Base-by-base conservation (phyloP, 495 filamentous ascomycete genomes). In the Glarea lozoyensis region DNA sequence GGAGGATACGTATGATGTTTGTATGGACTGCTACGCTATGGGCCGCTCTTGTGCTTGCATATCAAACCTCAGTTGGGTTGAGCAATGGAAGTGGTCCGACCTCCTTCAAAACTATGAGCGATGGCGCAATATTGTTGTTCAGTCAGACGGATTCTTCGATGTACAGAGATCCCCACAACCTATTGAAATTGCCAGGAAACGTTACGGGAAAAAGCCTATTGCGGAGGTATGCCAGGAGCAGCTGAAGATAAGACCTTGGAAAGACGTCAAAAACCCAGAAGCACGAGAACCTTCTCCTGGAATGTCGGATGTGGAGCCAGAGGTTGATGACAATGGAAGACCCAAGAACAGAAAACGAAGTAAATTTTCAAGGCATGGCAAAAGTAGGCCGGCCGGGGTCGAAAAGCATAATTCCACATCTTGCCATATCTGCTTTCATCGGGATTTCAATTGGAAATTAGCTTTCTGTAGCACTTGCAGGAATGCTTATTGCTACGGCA, bases 11-110 rank as follows among this genome's bases (percentile, higher is more conserved):
- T 98, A 96, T 55, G 92, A 98, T 55, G 74, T 98, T 10, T 98
- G 92, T 58, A 86, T 98, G 79, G 90, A 98, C 32, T 98, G 92
- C 58, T 97, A 89, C 50, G 81, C 77, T 12, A 90, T 95, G 78
- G 92, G 92, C 24, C 79, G 92, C 37, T 93, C 87, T 48, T 98
- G 92, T 58, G 70, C 67, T 6, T 98, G 92, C 52, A 71, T 92
- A 24, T 92, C 88, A 4, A 79, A 76, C 9, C 73, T 92, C 20
- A 81, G 75, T 40, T 98, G 90, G 90, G 84, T 86, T 19, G 88
- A 98, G 55, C 92, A 98, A 58, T 94, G 88, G 64, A 62, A 70
- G 15, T 96, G 88, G 90, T 69, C 76, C 23, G 73, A 84, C 4
- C 68, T 97, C n/a, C 63, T 70, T 0, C 62, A 75, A n/a, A 79